These are phyloP conservation scores for Eutypella sp. DNA, from an alignment of 2,329 filamentous ascomycete species.

Conservation along the genomic window DNA sequence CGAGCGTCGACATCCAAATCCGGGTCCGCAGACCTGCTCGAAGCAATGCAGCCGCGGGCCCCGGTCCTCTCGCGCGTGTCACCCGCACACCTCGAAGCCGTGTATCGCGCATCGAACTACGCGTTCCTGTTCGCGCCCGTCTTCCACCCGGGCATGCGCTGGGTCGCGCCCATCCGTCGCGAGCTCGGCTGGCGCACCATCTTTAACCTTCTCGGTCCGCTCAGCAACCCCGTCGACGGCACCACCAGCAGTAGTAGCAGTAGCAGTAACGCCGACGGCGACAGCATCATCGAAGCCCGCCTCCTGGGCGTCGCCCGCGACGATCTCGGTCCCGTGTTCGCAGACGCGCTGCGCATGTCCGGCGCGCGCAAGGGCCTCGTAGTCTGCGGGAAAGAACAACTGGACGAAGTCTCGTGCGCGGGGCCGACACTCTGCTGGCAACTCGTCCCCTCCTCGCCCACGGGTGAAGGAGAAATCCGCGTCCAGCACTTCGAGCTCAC, in stretches of 20 bases:
- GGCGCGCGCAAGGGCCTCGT: conserved; percentile 81
- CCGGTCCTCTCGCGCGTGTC: conserved; percentile 72
- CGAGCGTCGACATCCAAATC: conserved; percentile 92
- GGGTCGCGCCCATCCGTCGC: conserved; percentile 78
- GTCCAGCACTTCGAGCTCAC: conserved; percentile 74
- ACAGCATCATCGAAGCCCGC: conserved; percentile 78
- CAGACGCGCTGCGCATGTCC: conserved; percentile 71
- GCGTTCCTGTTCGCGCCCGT: conserved; percentile 93
- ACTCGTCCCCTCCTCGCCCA: conserved; percentile 37
- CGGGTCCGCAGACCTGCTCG: conserved; percentile 87
- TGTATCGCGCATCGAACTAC: conserved; percentile 83
- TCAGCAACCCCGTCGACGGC: conserved; percentile 88
- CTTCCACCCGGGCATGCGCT: conserved; percentile 92
- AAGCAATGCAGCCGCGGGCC: conserved; percentile 64
- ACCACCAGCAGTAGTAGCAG: too few species aligned
- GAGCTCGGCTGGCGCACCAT: conserved; percentile 93
- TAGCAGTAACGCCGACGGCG: conserved; percentile 57
- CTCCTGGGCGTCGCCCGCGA: conserved; percentile 89
- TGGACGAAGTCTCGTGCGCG: conserved; percentile 93
- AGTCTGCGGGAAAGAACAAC: conserved; percentile 88
- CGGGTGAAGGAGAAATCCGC: conserved; percentile 39
- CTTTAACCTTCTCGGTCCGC: conserved; percentile 91
- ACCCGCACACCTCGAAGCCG: conserved; percentile 61
- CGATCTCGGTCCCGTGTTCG: conserved; percentile 83
- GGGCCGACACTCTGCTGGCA: conserved; percentile 87